Base-by-base conservation (phyloP, 768 basidiomycete genomes). In the Boletus fagicola region DNA sequence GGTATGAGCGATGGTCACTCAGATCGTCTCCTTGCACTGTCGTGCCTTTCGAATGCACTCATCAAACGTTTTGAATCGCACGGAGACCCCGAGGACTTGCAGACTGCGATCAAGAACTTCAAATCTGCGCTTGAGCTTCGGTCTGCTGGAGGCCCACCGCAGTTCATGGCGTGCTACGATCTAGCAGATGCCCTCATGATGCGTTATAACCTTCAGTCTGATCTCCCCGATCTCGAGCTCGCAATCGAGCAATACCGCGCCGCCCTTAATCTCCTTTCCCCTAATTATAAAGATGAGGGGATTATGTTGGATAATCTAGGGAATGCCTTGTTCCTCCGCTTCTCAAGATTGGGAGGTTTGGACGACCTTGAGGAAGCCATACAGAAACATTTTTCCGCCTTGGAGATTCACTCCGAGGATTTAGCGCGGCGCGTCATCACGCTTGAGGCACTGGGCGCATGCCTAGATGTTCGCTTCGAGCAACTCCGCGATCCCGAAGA, bases 361-460 rank as follows among this genome's bases (percentile, higher is more conserved):
- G 26, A 38, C 11, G 62, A 72, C 49, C 62, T 71, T 9, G 62
- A 72, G 36, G 63, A 63, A 40, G 70, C 70, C 26, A 70, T 71
- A 51, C 62, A 68, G 44, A 65, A 66, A 26, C 60, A 63, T 40
- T 56, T 46, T 20, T 51, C 64, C 26, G 68, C 70, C 11, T 44
- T 71, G 51, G 51, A 58, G n/a, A 57, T 61, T 45, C 60, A 64
- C 45, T 53, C 62, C 18, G 20, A 35, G 22, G 56, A 62, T 43
- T 52, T 56, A 31, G 18, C 53, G 15, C 54, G 56, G 18, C 68
- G 64, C 7, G 24, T 61, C 46, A n/a, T 53, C 30, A 62, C 64
- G 1, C 64, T 67, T 3, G 56, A 67, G 24, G 58, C 70, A 28
- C 47, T 70, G 0, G 70, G 65, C 13, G 39, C 31, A 22, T 68